Evolutionary conservation across 441 rosid genomes (phyloP), one percentile per base, ranked within the genome.

Genomic region (Raphanus hybrid): DNA sequence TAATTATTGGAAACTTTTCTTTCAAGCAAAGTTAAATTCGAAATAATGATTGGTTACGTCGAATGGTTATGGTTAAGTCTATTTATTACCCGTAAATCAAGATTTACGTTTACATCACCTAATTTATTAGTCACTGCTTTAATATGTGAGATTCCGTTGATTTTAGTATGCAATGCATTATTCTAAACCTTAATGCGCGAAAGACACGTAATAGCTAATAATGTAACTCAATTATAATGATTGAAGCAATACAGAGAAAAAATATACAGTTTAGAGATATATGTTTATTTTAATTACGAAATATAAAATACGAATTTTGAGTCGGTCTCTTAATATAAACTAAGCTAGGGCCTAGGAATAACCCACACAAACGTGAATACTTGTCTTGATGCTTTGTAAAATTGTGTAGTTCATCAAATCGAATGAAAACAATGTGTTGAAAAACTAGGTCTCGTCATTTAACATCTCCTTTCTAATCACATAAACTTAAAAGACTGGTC

Each of bases 171-270:
- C 71, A 78, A 78, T 78, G 64, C 71, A 78, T 78, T 54, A 78
- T 73, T 52, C 43, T 9, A 67, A 59, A 73, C 70, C 61, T 78
- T 23, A 64, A 78, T 69, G 78, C 74, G 60, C 78, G 39, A 62
- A 73, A 68, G 70, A 78, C 81, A 78, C 74, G 81, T 73, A 52
- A 61, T 60, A 60, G 37, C 69, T 67, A 72, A 78, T 72, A 72
- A 78, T 72, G 64, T 15, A 16, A 15, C 74, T 27, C 70, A 67
- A 1, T 50, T 50, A 14, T 29, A 23, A 23, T 18, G 20, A 18
- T 18, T 18, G 20, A 18, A 18, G 20, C 20, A 18, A 18, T 1
- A 18, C 1, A 1, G 20, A 18, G 20, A 18, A 18, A 18, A 18
- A 0, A 41, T 37, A 34, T 1, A 34, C 37, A 34, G n/a, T n/a